phyloP scores from a whole-genome alignment of 129 eudicot species.

The Chrysanthemum seticuspe region DNA sequence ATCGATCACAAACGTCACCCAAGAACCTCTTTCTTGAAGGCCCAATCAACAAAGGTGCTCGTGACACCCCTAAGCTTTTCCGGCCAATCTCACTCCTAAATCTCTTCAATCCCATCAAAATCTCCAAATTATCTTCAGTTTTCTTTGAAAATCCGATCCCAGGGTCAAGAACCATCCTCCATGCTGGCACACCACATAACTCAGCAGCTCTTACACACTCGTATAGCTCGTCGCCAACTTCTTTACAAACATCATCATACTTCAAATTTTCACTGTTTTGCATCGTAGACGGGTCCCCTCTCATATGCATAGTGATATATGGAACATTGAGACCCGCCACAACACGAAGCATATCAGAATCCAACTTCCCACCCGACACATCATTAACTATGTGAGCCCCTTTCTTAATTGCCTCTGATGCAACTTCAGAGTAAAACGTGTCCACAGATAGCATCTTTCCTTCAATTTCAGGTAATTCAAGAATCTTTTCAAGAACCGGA shows the following conservation, averaged over 20 bases:
- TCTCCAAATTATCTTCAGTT: slow-evolving; percentile 72
- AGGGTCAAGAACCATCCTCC: slow-evolving; percentile 84
- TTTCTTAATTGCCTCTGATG: slow-evolving; percentile 69
- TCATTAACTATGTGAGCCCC: slow-evolving; percentile 88
- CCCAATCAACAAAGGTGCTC: slow-evolving; percentile 70
- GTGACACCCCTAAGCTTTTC: slow-evolving; percentile 69
- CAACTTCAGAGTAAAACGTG: slow-evolving; percentile 81
- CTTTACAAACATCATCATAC: slow-evolving; percentile 65
- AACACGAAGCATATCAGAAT: slow-evolving; percentile 58
- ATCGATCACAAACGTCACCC: slow-evolving; percentile 70
- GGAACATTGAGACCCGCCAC: slow-evolving; percentile 66
- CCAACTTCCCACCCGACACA: slow-evolving; percentile 75
- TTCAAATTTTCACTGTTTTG: slow-evolving; percentile 68
- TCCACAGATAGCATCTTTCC: slow-evolving; percentile 78
- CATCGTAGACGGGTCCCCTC: slow-evolving; percentile 87
- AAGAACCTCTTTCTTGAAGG: slow-evolving; percentile 86
- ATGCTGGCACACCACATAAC: slow-evolving; percentile 76
- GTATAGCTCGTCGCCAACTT: slow-evolving; percentile 67
- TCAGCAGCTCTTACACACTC: slow-evolving; percentile 63
- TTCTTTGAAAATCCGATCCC: slow-evolving; percentile 94
- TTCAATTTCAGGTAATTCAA: slow-evolving; percentile 60
- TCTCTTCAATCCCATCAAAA: slow-evolving; percentile 53
- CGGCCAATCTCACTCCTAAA: slow-evolving; percentile 65
- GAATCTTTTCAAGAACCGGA: slow-evolving; percentile 74
- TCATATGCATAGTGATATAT: slow-evolving; percentile 84